Evolutionary conservation across 352 stramenopile species (phyloP).

Genomic region (Stramenopiles sp.): DNA sequence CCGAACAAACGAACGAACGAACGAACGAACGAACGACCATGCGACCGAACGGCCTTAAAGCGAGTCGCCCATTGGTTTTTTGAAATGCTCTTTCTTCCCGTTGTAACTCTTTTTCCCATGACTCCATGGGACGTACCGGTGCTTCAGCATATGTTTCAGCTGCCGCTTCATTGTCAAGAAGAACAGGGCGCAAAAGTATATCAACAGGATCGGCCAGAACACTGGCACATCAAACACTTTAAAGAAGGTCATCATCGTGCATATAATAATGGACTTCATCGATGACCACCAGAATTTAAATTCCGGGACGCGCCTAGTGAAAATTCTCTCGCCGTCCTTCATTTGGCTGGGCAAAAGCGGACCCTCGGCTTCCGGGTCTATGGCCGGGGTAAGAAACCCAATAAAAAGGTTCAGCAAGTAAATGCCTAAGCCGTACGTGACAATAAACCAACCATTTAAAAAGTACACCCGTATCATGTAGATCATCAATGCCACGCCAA

Average conservation of each 20-base stretch:
- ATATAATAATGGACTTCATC: constrained; percentile 62
- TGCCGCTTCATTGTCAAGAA: constrained; percentile 96
- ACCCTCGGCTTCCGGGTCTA: constrained; percentile 58
- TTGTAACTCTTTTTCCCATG: constrained; percentile 89
- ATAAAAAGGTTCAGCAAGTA: constrained; percentile 99
- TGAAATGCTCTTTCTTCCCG: constrained; percentile 33
- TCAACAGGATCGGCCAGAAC: constrained; percentile 95
- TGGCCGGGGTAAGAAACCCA: constrained; percentile 90
- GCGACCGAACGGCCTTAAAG: too few species aligned
- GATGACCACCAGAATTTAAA: constrained; percentile 93
- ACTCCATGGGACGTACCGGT: constrained; percentile 92
- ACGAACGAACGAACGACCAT: too few species aligned
- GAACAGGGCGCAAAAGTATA: constrained; percentile 97
- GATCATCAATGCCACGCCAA: too few species aligned
- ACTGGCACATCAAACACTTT: constrained; percentile 92
- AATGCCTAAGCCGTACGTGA: constrained; percentile 95
- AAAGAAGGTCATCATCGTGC: constrained; percentile 93
- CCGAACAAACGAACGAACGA: too few species aligned
- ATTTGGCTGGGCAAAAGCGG: constrained; percentile 63
- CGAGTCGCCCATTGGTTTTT: too few species aligned
- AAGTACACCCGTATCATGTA: constrained; percentile 48
- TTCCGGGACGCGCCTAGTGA: constrained; percentile 75
- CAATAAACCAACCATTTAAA: constrained; percentile 88
- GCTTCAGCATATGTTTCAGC: constrained; percentile 99
- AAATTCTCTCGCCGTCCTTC: constrained; percentile 71